Evolutionary conservation across 2,329 filamentous ascomycete genomes (phyloP).

Genomic region (Diaporthe vaccinii): DNA sequence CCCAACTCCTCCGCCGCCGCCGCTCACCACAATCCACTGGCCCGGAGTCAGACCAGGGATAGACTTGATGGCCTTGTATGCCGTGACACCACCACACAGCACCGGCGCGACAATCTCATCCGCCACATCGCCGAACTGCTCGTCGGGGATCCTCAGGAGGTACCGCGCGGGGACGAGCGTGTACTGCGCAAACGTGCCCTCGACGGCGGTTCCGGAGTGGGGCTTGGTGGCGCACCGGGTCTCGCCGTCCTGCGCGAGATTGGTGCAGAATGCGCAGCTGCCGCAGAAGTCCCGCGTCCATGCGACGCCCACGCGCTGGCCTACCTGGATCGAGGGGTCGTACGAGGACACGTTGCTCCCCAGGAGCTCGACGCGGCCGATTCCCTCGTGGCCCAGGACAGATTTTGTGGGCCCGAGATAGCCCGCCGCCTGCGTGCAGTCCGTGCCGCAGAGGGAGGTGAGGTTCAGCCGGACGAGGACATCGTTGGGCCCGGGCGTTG

Average conservation of each 20-base stretch:
- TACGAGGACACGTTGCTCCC: constrained; percentile 50
- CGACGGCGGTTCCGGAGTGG: constrained; percentile 51
- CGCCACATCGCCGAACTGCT: constrained; percentile 46
- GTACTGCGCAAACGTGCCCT: constrained; percentile 58
- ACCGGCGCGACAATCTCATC: constrained; percentile 57
- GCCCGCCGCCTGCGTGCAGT: constrained; percentile 54
- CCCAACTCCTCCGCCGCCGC: constrained; percentile 57
- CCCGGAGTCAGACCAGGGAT: constrained; percentile 49
- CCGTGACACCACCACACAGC: constrained; percentile 59
- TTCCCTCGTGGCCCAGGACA: constrained; percentile 60
- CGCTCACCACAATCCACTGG: constrained; percentile 54
- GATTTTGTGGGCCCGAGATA: constrained; percentile 52
- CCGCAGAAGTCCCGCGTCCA: constrained; percentile 56
- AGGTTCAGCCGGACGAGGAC: constrained; percentile 53
- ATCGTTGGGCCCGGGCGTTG: constrained; percentile 48
- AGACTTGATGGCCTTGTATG: constrained; percentile 56
- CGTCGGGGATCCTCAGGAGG: constrained; percentile 47
- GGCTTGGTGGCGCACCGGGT: constrained; percentile 51
- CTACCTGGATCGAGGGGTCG: constrained; percentile 47
- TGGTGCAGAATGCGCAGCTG: constrained; percentile 49
- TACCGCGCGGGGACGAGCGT: constrained; percentile 53
- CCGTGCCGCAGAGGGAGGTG: constrained; percentile 56
- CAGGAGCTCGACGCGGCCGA: constrained; percentile 54
- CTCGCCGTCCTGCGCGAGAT: constrained; percentile 50
- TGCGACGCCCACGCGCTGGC: constrained; percentile 55